Evolutionary conservation across 2,329 filamentous ascomycete genomes (phyloP).

Genomic region (Lachnellula willkommii): DNA sequence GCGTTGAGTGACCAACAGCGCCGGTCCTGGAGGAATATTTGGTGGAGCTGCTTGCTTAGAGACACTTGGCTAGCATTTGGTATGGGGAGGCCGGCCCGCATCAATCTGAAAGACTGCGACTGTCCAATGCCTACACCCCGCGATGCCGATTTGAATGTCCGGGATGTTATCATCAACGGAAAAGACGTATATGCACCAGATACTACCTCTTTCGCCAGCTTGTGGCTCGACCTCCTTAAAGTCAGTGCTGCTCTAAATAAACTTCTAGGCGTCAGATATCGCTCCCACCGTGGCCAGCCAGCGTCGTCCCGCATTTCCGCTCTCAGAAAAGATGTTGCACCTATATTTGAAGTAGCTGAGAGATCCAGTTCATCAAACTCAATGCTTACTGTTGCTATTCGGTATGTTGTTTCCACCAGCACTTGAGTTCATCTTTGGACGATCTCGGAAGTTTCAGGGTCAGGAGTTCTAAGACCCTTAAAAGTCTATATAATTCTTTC

Average conservation of each 20-base stretch:
- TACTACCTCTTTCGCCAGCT: not conserved
- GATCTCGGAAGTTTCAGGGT: too few relatives aligned
- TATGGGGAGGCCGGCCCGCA: conserved; percentile 36
- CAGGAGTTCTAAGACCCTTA: too few relatives aligned
- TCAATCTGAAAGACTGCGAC: conserved; percentile 35
- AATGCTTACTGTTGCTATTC: not conserved
- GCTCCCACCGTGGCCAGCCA: not conserved
- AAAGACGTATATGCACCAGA: not conserved
- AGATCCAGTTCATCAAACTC: not conserved
- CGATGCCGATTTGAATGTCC: not conserved
- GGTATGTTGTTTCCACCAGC: not conserved
- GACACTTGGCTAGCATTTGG: conserved; percentile 38
- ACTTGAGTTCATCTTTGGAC: too few relatives aligned
- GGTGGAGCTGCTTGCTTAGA: conserved; percentile 37
- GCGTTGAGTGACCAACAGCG: conserved; percentile 16
- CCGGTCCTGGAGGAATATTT: conserved; percentile 34
- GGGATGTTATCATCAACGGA: not conserved
- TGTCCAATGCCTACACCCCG: conserved; percentile 12
- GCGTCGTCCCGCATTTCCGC: not conserved
- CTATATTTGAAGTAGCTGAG: not conserved
- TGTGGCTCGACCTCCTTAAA: not conserved
- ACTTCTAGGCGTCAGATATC: not conserved
- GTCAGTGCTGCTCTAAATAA: not conserved
- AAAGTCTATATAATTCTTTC: too few relatives aligned
- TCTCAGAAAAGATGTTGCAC: not conserved